Percentiles rank a stretch among this genome's conserved stretches.
Conservation (phyloP, 306 rosid species). For the Vicia faba region DNA sequence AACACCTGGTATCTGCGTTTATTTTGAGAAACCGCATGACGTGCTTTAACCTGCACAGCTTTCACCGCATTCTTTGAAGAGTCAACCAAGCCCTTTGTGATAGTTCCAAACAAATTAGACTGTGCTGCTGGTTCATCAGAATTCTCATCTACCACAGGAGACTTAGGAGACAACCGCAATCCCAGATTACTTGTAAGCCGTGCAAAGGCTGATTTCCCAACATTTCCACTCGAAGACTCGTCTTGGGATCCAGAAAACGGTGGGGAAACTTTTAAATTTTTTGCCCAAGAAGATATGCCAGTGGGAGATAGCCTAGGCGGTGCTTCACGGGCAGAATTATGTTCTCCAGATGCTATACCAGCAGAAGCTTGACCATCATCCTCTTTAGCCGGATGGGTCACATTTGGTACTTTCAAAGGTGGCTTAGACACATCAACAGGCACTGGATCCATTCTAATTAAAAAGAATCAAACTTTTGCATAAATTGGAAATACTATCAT, state of each 20-base stretch:
- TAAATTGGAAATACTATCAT: slow-evolving; percentile 42
- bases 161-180: slow-evolving; percentile 83
- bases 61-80: slow-evolving; percentile 93
- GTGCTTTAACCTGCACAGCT: slow-evolving; percentile 97
- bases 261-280: slow-evolving; percentile 75
- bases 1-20: slow-evolving; percentile 96
- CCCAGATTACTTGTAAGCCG: slow-evolving; percentile 91
- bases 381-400: slow-evolving; percentile 45
- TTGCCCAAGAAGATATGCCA: slow-evolving; percentile 87
- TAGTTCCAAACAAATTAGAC: slow-evolving; percentile 76
- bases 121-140: slow-evolving; percentile 57
- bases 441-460: slow-evolving; percentile 66
- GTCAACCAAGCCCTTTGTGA: slow-evolving; percentile 87
- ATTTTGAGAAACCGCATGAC: slow-evolving; percentile 96
- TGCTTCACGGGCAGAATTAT: slow-evolving; percentile 48
- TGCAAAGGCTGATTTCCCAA: slow-evolving; percentile 74
- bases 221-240: slow-evolving; percentile 61
- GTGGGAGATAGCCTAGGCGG: slow-evolving; percentile 60
- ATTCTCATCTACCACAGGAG: slow-evolving; percentile 51
- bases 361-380: slow-evolving; percentile 45
- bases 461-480: slow-evolving; percentile 36
- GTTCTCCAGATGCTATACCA: slow-evolving; percentile 47
- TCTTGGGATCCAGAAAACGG: slow-evolving; percentile 67
- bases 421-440: slow-evolving; percentile 49
- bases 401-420: slow-evolving; percentile 44